phyloP scores from a whole-genome alignment of 2,329 filamentous ascomycete genomes.

The Pseudopyricularia cyperi region DNA sequence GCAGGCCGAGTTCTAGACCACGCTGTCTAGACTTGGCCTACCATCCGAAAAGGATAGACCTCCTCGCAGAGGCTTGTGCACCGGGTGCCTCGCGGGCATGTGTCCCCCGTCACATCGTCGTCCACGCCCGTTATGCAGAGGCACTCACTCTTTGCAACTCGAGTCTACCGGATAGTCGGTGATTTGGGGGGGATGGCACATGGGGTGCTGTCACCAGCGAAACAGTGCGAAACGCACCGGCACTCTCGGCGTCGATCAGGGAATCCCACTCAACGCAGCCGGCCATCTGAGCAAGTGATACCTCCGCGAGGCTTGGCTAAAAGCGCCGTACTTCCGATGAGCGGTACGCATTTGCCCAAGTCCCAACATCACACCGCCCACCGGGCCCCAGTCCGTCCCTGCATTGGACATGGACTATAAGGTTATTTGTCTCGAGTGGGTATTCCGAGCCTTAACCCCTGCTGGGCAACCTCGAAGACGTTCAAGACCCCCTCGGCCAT shows the following conservation, averaged over 20 bases:
- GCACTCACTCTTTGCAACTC: too few relatives aligned
- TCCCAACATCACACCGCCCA: background rate
- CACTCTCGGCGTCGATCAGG: conserved; percentile 16
- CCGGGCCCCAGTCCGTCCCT: background rate
- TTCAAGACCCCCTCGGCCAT: conserved; percentile 11
- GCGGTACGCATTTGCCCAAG: background rate
- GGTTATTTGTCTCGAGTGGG: conserved; percentile 7
- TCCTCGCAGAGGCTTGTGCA: too few relatives aligned
- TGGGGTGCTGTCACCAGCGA: conserved; percentile 5
- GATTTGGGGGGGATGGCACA: background rate
- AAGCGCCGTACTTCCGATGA: background rate
- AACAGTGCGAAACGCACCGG: conserved; percentile 15
- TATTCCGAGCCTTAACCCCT: background rate
- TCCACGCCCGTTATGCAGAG: too few relatives aligned
- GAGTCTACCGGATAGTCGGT: background rate
- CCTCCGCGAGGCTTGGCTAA: background rate
- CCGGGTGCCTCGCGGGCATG: too few relatives aligned
- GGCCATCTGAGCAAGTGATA: background rate
- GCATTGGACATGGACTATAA: conserved; percentile 4
- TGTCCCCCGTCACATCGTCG: too few relatives aligned
- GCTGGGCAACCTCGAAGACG: background rate
- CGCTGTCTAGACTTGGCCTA: too few relatives aligned
- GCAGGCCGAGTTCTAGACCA: too few relatives aligned
- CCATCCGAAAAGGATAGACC: too few relatives aligned
- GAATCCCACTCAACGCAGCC: conserved; percentile 3